Evolutionary conservation across 352 stramenopile genomes (phyloP).

Genomic region (Aphanomyces cochlioides): DNA sequence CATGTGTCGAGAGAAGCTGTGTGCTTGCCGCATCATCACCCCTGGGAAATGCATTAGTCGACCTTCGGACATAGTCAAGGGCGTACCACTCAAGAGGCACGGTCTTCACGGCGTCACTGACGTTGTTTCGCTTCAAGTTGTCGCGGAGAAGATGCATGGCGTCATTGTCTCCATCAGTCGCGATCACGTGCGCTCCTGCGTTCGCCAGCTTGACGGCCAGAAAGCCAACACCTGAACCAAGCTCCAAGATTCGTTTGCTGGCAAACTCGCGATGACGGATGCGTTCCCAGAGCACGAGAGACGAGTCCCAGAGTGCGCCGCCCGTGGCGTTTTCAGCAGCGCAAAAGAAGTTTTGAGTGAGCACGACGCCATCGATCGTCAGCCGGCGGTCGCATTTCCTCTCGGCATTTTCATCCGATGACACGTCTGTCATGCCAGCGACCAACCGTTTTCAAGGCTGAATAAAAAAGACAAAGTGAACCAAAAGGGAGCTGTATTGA

Average conservation of each 20-base stretch:
- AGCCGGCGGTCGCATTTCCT: conserved; percentile 22
- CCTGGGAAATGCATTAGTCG: background rate
- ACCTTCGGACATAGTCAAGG: background rate
- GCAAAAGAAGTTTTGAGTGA: conserved; percentile 30
- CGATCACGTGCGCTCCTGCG: conserved; percentile 51
- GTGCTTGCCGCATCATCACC: background rate
- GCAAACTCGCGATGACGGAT: conserved; percentile 37
- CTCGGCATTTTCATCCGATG: conserved; percentile 23
- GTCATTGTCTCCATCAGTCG: conserved; percentile 56
- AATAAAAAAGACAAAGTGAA: too few relatives aligned
- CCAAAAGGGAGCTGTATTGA: too few relatives aligned
- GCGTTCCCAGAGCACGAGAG: conserved; percentile 67
- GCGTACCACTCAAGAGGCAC: conserved; percentile 1
- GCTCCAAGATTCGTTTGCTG: conserved; percentile 55
- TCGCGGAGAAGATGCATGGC: conserved; percentile 15
- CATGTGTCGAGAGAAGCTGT: background rate
- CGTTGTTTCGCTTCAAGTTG: conserved; percentile 27
- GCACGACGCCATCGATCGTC: conserved; percentile 13
- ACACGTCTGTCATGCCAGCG: background rate
- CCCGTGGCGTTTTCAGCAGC: conserved; percentile 44
- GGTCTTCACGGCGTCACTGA: background rate
- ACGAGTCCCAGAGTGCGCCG: conserved; percentile 79
- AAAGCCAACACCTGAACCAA: conserved; percentile 67
- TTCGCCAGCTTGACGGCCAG: conserved; percentile 70
- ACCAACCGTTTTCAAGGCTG: too few relatives aligned